Percentiles rank a stretch among this genome's conserved stretches.
phyloP scores from a whole-genome alignment of 2,329 filamentous ascomycete genomes.

The Phaeophleospora eucalypticola region DNA sequence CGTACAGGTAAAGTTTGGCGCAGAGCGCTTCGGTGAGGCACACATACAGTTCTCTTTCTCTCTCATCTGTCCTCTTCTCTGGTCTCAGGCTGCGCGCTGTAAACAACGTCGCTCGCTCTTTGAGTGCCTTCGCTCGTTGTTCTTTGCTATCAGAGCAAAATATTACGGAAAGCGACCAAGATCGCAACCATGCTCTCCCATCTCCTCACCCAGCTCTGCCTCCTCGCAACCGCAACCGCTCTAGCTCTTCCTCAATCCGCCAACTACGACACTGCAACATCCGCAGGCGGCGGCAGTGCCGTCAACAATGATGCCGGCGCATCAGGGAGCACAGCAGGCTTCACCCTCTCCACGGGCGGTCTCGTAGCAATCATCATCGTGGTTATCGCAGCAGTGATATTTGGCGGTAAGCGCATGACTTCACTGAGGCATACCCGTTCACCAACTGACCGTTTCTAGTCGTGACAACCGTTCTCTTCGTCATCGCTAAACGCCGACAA shows the following conservation, averaged over 20 bases:
- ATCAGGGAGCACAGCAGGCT: conserved; percentile 52
- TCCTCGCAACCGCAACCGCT: neutral
- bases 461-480: conserved; percentile 65
- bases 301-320: conserved; percentile 54
- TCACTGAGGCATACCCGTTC: neutral
- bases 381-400: conserved; percentile 56
- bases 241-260: neutral
- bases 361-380: conserved; percentile 72
- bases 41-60: neutral
- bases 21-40: neutral
- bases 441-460: conserved; percentile 47
- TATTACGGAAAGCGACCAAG: too few relatives aligned
- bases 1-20: neutral
- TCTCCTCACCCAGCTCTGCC: neutral
- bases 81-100: too few relatives aligned
- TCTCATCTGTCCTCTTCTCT: neutral
- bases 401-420: conserved; percentile 59
- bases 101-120: too few relatives aligned
- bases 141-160: too few relatives aligned
- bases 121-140: too few relatives aligned
- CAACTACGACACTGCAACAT: neutral
- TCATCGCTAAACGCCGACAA: conserved; percentile 76
- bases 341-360: conserved; percentile 63
- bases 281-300: neutral
- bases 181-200: neutral